Evolutionary conservation across 805 yeast species (phyloP).

Genomic region (Wickerhamomyces subpelliculosus): DNA sequence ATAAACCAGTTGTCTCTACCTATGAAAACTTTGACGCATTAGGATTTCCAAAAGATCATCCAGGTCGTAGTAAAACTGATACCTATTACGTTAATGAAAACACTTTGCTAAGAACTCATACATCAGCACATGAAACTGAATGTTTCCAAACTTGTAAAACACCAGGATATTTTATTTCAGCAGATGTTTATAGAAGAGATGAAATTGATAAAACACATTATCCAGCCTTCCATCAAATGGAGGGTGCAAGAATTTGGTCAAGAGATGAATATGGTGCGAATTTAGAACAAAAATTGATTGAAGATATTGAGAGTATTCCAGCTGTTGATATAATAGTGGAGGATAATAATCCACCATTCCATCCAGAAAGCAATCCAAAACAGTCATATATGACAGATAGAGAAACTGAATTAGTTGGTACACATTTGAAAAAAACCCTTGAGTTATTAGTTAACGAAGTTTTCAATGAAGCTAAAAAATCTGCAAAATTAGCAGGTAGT

Average conservation of each 20-base stretch:
- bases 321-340: conserved; percentile 65
- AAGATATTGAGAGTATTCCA: conserved; percentile 63
- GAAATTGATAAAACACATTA: conserved; percentile 94
- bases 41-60: conserved; percentile 89
- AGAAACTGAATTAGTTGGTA: conserved; percentile 63
- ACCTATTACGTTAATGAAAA: conserved; percentile 82
- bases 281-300: conserved; percentile 38
- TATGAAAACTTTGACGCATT: conserved; percentile 85
- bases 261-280: conserved; percentile 31
- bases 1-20: conserved; percentile 76
- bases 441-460: conserved; percentile 80
- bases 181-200: conserved; percentile 94
- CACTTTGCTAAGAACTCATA: conserved; percentile 79
- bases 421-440: conserved; percentile 78
- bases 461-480: conserved; percentile 61
- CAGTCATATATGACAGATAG: conserved; percentile 66
- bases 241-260: conserved; percentile 88
- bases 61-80: conserved; percentile 87
- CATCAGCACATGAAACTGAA: conserved; percentile 93
- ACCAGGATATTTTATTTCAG: conserved; percentile 87
- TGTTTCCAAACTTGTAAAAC: conserved; percentile 63
- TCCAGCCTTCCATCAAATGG: conserved; percentile 97
- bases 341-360: conserved; percentile 56
- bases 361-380: conserved; percentile 61
- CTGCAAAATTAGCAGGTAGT: conserved; percentile 56